Evolutionary conservation across 139 green algal species (phyloP).

Genomic region (Micractinium conductrix): DNA sequence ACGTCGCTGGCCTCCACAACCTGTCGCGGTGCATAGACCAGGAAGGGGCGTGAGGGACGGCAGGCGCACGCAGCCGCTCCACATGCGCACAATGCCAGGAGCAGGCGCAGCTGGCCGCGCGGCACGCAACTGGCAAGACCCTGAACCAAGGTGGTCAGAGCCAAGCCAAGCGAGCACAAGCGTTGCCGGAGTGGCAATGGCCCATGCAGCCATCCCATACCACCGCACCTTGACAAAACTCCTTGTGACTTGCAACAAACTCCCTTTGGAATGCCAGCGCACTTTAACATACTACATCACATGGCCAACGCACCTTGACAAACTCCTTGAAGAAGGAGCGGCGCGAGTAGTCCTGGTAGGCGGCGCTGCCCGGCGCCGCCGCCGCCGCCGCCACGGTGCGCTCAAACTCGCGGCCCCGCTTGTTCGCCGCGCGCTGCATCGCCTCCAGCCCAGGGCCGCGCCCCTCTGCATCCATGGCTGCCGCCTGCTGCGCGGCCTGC

Average conservation of each 20-base stretch:
- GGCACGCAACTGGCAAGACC: too few species aligned
- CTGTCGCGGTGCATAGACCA: too few species aligned
- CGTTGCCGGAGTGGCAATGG: too few species aligned
- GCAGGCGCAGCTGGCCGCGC: too few species aligned
- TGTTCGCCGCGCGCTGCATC: conserved; percentile 19
- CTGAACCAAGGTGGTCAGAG: too few species aligned
- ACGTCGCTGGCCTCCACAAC: conserved; percentile 95
- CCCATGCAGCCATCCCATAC: neutral
- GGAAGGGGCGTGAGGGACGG: too few species aligned
- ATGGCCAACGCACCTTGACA: conserved; percentile 55
- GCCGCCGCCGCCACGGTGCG: neutral
- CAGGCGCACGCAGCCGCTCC: too few species aligned
- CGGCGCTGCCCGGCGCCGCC: neutral
- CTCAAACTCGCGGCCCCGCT: conserved; percentile 25
- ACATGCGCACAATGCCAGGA: too few species aligned
- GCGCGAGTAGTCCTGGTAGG: conserved; percentile 69
- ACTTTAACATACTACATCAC: too few species aligned
- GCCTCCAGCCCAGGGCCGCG: conserved; percentile 43
- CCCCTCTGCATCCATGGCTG: conserved; percentile 58
- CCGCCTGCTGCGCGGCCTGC: conserved; percentile 6
- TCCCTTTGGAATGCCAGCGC: neutral
- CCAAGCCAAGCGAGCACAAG: too few species aligned
- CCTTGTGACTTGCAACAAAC: too few species aligned
- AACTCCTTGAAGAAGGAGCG: conserved; percentile 97
- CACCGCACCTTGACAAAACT: neutral